Evolutionary conservation across 2,329 filamentous ascomycete genomes (phyloP), one percentile per base, ranked within the genome.

Genomic region (Aspergillus fructus): DNA sequence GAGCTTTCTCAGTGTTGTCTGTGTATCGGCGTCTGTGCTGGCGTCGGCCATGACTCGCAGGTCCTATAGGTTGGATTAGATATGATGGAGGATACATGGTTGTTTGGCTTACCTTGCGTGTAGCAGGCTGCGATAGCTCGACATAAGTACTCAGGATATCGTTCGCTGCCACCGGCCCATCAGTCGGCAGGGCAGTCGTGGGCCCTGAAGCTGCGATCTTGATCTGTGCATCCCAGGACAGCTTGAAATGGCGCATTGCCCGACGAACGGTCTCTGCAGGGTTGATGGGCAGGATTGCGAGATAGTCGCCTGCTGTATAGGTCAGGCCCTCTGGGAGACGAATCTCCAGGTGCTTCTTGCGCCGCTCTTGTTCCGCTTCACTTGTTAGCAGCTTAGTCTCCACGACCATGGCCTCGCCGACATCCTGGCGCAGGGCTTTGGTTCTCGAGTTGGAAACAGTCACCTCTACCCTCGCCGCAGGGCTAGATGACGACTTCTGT

Each of bases 291-390:
- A 92, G 77, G 2, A 92, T 78, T 0, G 88, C 87, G 0, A 93
- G 81, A 69, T 94, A 93, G 68, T 93, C 90, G n/a, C 90, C 90
- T 1, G 87, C 83, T 33, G 82, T 80, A 73, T 93, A 93, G 0
- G 79, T 81, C 77, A 85, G 79, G 50, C 81, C 83, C 0, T 79
- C 82, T 0, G 89, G 89, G 1, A 93, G 78, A 57, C 84, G 81
- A 27, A 92, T 84, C 62, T 86, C 85, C 19, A 91, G 81, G 60
- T 88, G 81, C 24, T 83, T 82, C 76, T 91, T 91, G 9, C 49
- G 49, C 15, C 34, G 34, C 41, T 77, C 74, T 0, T 83, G 76
- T 21, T 78, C 80, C 0, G 75, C 79, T 1, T 76, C 73, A 0
- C 79, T 69, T 1, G 81, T 85, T 33, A 90, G 74, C 0, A 76